Conservation (phyloP, 2,329 filamentous ascomycete species). For the Parastagonospora nodorum region DNA sequence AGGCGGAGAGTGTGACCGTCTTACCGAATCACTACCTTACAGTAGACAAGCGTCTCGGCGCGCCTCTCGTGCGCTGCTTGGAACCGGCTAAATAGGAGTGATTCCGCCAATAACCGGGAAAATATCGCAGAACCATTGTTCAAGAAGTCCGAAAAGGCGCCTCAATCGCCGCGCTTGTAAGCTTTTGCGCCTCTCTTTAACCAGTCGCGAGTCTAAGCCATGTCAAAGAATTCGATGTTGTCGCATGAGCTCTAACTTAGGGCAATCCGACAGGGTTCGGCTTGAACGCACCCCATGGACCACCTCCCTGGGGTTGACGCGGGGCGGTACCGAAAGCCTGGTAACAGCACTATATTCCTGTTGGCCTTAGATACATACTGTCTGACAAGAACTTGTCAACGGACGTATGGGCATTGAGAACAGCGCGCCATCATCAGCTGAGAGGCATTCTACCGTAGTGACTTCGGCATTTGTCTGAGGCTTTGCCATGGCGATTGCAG, state of each 20-base stretch:
- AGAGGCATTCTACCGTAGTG: no score
- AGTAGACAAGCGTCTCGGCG: conserved; percentile 31
- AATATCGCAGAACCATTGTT: conserved; percentile 14
- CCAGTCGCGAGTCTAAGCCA: not conserved
- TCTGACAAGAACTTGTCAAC: no score
- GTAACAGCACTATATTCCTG: not conserved
- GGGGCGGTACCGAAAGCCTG: not conserved
- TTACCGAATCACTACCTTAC: conserved; percentile 31
- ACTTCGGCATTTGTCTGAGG: no score
- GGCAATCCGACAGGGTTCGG: not conserved
- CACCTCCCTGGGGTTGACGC: not conserved
- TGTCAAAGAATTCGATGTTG: conserved; percentile 4
- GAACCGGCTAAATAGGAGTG: conserved; percentile 31
- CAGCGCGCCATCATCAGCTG: no score
- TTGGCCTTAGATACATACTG: not conserved
- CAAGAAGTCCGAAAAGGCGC: conserved; percentile 10
- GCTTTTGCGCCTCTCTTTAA: conserved; percentile 10
- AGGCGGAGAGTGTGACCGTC: conserved; percentile 31
- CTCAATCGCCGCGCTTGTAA: conserved; percentile 3
- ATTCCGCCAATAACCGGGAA: conserved; percentile 25
- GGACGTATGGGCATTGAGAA: no score
- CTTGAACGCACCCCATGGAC: not conserved
- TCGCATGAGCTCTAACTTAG: not conserved
- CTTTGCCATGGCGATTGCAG: no score
- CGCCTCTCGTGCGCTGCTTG: conserved; percentile 16